Base-by-base conservation (phyloP, 352 stramenopile species). In the Phytophthora fragariaefolia region DNA sequence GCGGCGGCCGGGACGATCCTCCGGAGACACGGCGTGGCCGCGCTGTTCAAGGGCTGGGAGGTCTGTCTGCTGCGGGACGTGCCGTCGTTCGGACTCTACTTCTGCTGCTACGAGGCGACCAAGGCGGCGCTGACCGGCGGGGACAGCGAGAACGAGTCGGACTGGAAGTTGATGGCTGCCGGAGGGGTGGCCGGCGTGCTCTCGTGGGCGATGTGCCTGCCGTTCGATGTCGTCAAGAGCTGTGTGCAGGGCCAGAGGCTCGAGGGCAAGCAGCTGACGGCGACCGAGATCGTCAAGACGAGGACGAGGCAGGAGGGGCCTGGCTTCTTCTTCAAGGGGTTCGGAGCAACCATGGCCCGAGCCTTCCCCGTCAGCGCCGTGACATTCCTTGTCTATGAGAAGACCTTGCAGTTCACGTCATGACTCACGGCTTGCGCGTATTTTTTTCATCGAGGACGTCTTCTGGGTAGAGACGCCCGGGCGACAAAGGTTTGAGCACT, bases 171-270 rank as follows among this genome's bases (percentile, higher is more conserved):
- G 48, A 79, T 96, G 69, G 73, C 92, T n/a, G 72, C 89, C 0
- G 87, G 89, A 23, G 89, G 89, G 17, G 56, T 93, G 5, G 87
- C 89, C 0, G 89, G 87, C 13, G 91, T 89, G 42, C 62, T 91
- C 43, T 94, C 87, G 23, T 96, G 89, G 87, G 72, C 87, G 23
- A 66, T 92, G 46, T 90, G 80, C 30, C 85, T 94, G 64, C 91
- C 91, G 2, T 75, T 96, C 56, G 91, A 97, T 66, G 91, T 97
- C 23, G 79, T 97, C 68, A 97, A 97, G 78, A 96, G 88, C 24
- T 87, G 89, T 38, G 88, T 96, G 28, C 91, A 97, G 77, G 89
- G 84, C 53, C 86, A 93, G 54, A 62, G 69, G 15, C 74, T 89
- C 6, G 67, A 73, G 13, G 69, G 64, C 6, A 59, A 65, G 24